Conservation (phyloP, 1,284 basidiomycete genomes). For the Puccinia coronata region DNA sequence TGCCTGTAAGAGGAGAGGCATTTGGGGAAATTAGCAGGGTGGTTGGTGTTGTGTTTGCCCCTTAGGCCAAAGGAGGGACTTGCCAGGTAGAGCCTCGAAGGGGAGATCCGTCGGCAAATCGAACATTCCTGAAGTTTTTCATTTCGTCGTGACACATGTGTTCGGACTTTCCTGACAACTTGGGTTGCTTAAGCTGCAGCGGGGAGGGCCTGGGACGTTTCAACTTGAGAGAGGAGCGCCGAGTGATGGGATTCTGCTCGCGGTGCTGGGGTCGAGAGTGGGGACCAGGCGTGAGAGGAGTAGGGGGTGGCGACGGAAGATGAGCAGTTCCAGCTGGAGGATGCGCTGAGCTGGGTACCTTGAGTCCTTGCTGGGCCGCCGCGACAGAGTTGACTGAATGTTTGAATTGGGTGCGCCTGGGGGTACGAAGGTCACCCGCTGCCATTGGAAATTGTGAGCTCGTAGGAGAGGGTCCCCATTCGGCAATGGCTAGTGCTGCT, state of each 20-base stretch:
- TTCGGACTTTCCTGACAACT: background rate
- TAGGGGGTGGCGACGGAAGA: conserved; percentile 30
- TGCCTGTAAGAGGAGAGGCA: conserved; percentile 10
- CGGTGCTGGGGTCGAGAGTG: conserved; percentile 32
- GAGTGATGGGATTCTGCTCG: background rate
- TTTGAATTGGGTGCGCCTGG: conserved; percentile 9
- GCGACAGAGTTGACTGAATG: background rate
- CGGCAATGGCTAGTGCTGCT: conserved; percentile 10
- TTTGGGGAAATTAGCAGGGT: background rate
- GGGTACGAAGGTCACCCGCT: background rate
- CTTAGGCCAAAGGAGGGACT: background rate
- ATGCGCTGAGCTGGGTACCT: background rate
- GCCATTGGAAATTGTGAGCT: background rate
- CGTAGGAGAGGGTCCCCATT: conserved; percentile 41
- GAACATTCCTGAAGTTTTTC: conserved; percentile 24
- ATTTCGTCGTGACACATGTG: background rate
- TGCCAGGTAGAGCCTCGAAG: conserved; percentile 45
- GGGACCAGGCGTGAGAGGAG: conserved; percentile 37
- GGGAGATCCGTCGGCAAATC: conserved; percentile 47
- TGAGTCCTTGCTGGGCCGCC: background rate
- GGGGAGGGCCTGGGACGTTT: conserved; percentile 11
- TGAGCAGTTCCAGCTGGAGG: background rate
- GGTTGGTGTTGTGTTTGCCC: background rate
- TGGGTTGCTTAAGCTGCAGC: conserved; percentile 24
- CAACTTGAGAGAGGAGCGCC: conserved; percentile 30